Conservation (phyloP, 352 stramenopile species). For the Phytophthora megakarya region DNA sequence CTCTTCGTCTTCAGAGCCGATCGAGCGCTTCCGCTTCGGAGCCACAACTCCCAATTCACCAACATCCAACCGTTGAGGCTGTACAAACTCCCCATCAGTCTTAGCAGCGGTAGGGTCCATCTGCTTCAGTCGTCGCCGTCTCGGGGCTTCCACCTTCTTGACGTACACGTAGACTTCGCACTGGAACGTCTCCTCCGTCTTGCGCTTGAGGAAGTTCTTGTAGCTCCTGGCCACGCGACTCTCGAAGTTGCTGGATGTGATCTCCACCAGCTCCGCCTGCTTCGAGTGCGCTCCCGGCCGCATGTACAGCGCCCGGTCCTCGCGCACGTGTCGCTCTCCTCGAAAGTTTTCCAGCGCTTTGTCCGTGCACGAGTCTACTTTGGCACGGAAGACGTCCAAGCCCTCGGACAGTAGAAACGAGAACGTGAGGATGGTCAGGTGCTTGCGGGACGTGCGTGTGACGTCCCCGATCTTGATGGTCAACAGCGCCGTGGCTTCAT, state of each 20-base stretch:
- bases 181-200: slow-evolving; percentile 57
- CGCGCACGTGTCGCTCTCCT: slow-evolving; percentile 56
- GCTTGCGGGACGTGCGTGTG: slow-evolving; percentile 69
- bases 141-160: slow-evolving; percentile 47
- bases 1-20: slow-evolving; percentile 17
- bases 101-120: not conserved
- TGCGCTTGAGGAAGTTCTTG: slow-evolving; percentile 82
- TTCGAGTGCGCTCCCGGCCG: slow-evolving; percentile 76
- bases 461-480: slow-evolving; percentile 83
- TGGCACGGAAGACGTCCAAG: slow-evolving; percentile 75
- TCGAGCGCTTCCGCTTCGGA: slow-evolving; percentile 34
- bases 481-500: slow-evolving; percentile 66
- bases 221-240: slow-evolving; percentile 70
- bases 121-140: slow-evolving; percentile 27
- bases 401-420: slow-evolving; percentile 71
- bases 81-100: slow-evolving; percentile 13
- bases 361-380: slow-evolving; percentile 60
- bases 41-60: slow-evolving; percentile 10
- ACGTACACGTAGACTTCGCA: slow-evolving; percentile 81
- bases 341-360: slow-evolving; percentile 53
- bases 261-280: slow-evolving; percentile 77
- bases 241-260: slow-evolving; percentile 72
- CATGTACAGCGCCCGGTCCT: slow-evolving; percentile 79
- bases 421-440: slow-evolving; percentile 65
- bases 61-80: slow-evolving; percentile 16